Evolutionary conservation across 768 basidiomycete genomes (phyloP).

Genomic region (Amanita phalloides): DNA sequence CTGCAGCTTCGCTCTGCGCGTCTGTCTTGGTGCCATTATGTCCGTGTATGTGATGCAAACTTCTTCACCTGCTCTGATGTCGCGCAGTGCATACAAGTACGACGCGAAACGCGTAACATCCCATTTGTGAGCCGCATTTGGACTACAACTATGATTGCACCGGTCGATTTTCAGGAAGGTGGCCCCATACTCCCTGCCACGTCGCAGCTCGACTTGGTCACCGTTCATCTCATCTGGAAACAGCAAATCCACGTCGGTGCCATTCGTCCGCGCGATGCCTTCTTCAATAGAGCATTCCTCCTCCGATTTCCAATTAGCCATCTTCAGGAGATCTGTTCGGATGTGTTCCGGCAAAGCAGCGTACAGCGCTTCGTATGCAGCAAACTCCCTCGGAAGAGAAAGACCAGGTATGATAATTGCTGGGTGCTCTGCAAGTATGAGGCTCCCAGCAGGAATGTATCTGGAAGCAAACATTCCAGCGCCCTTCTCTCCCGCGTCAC

Average conservation of each 20-base stretch:
- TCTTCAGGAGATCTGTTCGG: conserved; percentile 18
- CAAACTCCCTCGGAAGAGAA: conserved; percentile 12
- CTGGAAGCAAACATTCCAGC: conserved; percentile 26
- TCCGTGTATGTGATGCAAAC: conserved; percentile 36
- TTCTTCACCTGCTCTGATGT: conserved; percentile 28
- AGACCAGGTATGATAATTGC: conserved; percentile 25
- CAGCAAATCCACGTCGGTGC: conserved; percentile 22
- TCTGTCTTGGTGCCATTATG: conserved; percentile 22
- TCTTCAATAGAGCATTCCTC: conserved; percentile 27
- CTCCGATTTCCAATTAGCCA: conserved; percentile 19
- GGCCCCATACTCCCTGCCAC: conserved; percentile 25
- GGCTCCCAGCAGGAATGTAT: conserved; percentile 19
- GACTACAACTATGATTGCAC: conserved; percentile 37
- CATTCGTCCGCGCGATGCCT: conserved; percentile 35
- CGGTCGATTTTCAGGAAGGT: conserved; percentile 31
- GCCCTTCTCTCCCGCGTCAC: conserved; percentile 20
- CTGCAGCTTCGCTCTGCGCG: conserved; percentile 21
- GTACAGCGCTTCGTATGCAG: conserved; percentile 21
- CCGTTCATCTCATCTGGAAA: conserved; percentile 13
- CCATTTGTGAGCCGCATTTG: conserved; percentile 34
- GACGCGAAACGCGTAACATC: conserved; percentile 25
- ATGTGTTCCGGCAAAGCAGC: conserved; percentile 15
- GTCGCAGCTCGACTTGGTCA: conserved; percentile 7
- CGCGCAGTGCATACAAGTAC: conserved; percentile 28
- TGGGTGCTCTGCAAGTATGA: conserved; percentile 30